Conservation (phyloP, 2,329 filamentous ascomycete genomes). For the Pseudofabraea citricarpa region DNA sequence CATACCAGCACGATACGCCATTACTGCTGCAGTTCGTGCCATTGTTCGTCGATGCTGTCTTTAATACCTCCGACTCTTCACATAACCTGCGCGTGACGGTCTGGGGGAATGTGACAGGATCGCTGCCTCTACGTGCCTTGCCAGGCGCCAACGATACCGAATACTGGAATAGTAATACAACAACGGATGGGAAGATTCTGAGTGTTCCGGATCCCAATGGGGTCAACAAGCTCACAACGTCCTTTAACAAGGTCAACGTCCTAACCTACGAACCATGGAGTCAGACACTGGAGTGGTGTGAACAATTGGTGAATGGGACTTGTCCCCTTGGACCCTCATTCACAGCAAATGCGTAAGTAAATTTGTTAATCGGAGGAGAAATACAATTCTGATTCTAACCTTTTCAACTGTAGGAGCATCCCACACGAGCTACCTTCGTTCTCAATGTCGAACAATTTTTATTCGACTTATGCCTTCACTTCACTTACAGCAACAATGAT, state of each 20-base stretch:
- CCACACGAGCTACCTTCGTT: slow-evolving; percentile 62
- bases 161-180: slow-evolving; percentile 55
- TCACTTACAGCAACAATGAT: slow-evolving; percentile 71
- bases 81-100: slow-evolving; percentile 73
- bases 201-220: slow-evolving; percentile 32
- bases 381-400: no score
- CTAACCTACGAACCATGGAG: slow-evolving; percentile 70
- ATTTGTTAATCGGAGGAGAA: no score
- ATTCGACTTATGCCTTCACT: slow-evolving; percentile 79
- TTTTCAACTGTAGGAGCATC: slow-evolving; percentile 25
- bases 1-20: slow-evolving; percentile 52
- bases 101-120: slow-evolving; percentile 88
- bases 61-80: slow-evolving; percentile 54
- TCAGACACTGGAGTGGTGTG: slow-evolving; percentile 60
- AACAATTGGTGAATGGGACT: slow-evolving; percentile 49
- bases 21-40: slow-evolving; percentile 75
- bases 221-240: slow-evolving; percentile 58
- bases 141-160: slow-evolving; percentile 53
- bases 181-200: slow-evolving; percentile 69
- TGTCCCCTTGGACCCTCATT: slow-evolving; percentile 79
- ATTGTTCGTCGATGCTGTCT: slow-evolving; percentile 66
- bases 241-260: slow-evolving; percentile 67
- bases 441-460: slow-evolving; percentile 67
- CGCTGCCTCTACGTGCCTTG: slow-evolving; percentile 49
- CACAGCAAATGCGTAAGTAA: slow-evolving; percentile 44